Evolutionary conservation across 768 basidiomycete species (phyloP), one percentile per base, ranked within the genome.

Genomic region (Mycena leptocephala): DNA sequence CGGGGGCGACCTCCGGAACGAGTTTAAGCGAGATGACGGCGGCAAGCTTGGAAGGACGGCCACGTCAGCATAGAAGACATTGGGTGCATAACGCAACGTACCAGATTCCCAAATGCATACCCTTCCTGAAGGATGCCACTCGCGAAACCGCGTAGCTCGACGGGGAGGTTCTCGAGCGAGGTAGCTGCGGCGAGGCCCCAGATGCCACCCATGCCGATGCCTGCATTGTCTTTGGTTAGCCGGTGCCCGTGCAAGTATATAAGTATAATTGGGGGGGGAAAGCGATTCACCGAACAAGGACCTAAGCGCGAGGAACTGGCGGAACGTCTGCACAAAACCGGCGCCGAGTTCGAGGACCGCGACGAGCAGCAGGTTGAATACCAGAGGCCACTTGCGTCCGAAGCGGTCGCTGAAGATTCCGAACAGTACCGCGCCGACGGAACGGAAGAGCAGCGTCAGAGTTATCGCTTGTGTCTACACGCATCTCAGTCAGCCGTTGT

Each of bases 341-440:
- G 93, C 92, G 0, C 93, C 95, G 35, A 98, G 91, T 80, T 97
- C 92, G 67, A 98, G 91, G 10, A 90, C 82, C 16, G 90, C 88
- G 76, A 96, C 91, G 58, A 97, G 82, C 35, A 96, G 62, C 28
- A 97, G 88, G 83, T 97, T 97, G 77, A 80, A 76, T 37, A 98
- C 92, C 10, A 97, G 88, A 9, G 97, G 97, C 96, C 97, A 99
- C 89, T 97, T 97, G 32, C 97, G 91, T 7, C 97, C 97, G 82
- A 88, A 98, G 6, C 97, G 92, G 83, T 98, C 97, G 2, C 95
- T 95, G n/a, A 94, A 79, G 46, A 97, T 82, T 48, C 96, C 97
- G 79, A 98, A 97, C 78, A 97, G 85, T 63, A 96, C 93, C 61
- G 95, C 94, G 32, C 95, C 95, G 65, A 90, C 86, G 5, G 95